A percentile compares a stretch with the other conserved stretches of the same genome.
These are phyloP conservation scores for Trametes meyenii DNA, from an alignment of 768 basidiomycete species.

Conservation along the genomic window DNA sequence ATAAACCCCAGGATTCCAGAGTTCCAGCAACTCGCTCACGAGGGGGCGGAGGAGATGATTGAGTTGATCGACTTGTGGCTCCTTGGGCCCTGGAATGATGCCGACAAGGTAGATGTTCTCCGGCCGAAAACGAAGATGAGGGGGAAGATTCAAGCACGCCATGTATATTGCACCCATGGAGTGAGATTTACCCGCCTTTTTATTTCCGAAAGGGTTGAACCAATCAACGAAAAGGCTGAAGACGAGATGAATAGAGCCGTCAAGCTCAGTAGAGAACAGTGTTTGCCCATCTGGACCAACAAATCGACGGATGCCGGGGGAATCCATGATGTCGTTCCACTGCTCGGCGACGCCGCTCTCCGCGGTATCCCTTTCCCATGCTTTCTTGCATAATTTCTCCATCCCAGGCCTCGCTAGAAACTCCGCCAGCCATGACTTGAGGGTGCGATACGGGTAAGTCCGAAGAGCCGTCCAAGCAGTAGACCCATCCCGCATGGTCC, in stretches of 20 bases:
- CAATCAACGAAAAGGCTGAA: conserved; percentile 9
- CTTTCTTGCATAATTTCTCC: neutral
- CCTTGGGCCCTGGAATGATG: conserved; percentile 31
- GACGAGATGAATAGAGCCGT: neutral
- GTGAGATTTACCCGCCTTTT: neutral
- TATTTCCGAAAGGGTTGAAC: conserved; percentile 12
- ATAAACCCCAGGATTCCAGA: conserved; percentile 25
- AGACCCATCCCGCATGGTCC: neutral
- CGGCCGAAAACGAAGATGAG: conserved; percentile 33
- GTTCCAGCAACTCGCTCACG: conserved; percentile 25
- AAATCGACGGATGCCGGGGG: neutral
- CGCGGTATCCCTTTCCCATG: neutral
- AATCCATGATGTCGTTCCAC: neutral
- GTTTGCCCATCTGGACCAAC: neutral
- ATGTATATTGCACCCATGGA: conserved; percentile 24
- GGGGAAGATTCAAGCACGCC: conserved; percentile 38
- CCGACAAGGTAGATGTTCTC: conserved; percentile 37
- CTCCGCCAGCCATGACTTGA: neutral
- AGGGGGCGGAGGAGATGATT: conserved; percentile 31
- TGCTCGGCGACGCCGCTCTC: no score
- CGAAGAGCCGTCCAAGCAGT: neutral
- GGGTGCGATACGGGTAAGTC: neutral
- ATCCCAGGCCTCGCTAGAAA: neutral
- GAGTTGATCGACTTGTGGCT: conserved; percentile 24
- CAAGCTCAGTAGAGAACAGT: neutral